Percentiles rank a stretch among this genome's conserved stretches.
Evolutionary conservation across 495 filamentous ascomycete genomes (phyloP).

Genomic region (Penicillium bialowiezense): DNA sequence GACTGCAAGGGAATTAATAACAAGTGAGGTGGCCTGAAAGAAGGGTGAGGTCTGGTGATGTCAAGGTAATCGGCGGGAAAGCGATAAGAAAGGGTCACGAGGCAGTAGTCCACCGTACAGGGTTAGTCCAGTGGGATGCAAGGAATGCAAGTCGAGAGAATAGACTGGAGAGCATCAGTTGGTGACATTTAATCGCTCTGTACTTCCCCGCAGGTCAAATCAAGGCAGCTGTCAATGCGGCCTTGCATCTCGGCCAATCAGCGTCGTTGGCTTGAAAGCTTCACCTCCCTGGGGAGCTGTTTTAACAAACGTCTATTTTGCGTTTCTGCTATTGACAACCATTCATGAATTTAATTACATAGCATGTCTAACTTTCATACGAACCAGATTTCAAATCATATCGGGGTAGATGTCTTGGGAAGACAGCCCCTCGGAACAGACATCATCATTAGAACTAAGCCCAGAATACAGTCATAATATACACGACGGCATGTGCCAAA

Average conservation of each 20-base stretch:
- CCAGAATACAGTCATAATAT: slow-evolving; percentile 30
- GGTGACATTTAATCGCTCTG: slow-evolving; percentile 1
- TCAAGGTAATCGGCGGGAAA: neutral
- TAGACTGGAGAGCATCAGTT: too few species aligned
- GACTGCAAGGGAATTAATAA: neutral
- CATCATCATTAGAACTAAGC: slow-evolving; percentile 28
- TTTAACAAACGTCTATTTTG: too few species aligned
- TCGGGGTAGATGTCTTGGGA: slow-evolving; percentile 3
- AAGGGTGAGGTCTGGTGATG: neutral
- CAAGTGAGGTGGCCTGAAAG: neutral
- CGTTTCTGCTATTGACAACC: too few species aligned
- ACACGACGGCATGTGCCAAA: slow-evolving; percentile 21
- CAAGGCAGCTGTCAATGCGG: slow-evolving; percentile 6
- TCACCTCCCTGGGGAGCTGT: too few species aligned
- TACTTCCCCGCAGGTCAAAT: slow-evolving; percentile 4
- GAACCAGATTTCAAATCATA: neutral
- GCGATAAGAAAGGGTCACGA: neutral
- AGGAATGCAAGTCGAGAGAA: too few species aligned
- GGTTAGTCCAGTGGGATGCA: too few species aligned
- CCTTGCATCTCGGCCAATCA: neutral
- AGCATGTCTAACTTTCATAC: too few species aligned
- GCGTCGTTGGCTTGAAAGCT: neutral
- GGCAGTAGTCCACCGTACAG: too few species aligned
- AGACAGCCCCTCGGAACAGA: slow-evolving; percentile 15
- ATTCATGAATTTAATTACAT: too few species aligned